Percentiles rank a stretch among this genome's conserved stretches.
Evolutionary conservation across 1,139 yeast genomes (phyloP).

Genomic region (Kluyveromyces marxianus): DNA sequence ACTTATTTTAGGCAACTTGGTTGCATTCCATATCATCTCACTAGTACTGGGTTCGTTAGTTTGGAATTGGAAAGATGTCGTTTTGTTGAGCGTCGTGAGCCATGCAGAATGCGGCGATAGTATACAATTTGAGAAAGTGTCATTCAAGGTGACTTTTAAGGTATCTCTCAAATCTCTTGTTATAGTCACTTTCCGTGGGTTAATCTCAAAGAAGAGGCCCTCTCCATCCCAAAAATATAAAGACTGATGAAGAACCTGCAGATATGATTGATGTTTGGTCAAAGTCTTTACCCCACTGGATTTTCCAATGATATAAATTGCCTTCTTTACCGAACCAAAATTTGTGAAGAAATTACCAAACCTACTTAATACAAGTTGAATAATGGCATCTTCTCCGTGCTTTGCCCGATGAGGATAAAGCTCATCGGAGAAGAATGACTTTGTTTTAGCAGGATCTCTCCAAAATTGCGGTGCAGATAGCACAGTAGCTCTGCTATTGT

Average conservation of each 20-base stretch:
- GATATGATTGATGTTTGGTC: constrained; percentile 6
- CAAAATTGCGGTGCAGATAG: constrained; percentile 15
- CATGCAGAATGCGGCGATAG: constrained; percentile 8
- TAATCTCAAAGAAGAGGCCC: constrained; percentile 13
- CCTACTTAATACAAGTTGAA: constrained; percentile 10
- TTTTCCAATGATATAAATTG: constrained; percentile 1
- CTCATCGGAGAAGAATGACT: constrained; percentile 12
- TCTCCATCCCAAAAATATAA: constrained; percentile 19
- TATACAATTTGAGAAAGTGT: constrained; percentile 2
- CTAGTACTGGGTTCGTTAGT: constrained; percentile 5
- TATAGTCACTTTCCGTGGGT: constrained; percentile 11
- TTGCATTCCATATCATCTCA: constrained; percentile 10
- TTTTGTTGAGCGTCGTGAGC: constrained; percentile 7
- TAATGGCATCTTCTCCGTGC: constrained; percentile 9
- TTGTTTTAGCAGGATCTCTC: constrained; percentile 12
- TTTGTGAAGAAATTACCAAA: constrained; percentile 9
- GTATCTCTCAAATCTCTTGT: constrained; percentile 11
- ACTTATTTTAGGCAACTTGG: constrained; percentile 17
- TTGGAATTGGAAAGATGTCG: constrained; percentile 14
- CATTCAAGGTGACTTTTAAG: constrained; percentile 10
- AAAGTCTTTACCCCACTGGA: constrained; percentile 1
- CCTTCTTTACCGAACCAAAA: constrained; percentile 2
- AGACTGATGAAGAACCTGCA: constrained; percentile 12
- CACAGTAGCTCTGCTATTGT: constrained; percentile 10
- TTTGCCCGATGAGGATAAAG: constrained; percentile 16